Evolutionary conservation across 306 rosid genomes (phyloP).

Genomic region (Albizia julibrissin): DNA sequence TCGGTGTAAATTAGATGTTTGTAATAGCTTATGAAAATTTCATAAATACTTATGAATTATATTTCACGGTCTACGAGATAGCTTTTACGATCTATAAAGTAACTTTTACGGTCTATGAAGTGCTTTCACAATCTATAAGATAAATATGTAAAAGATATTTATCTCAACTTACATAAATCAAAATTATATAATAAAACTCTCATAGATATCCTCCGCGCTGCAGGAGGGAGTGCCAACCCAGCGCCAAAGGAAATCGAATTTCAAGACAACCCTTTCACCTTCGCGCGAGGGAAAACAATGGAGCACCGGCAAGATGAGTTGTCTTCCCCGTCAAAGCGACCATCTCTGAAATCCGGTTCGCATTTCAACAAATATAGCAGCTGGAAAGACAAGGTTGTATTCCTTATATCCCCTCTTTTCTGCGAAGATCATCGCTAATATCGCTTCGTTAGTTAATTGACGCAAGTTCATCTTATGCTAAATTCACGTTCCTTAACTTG

Average conservation of each 20-base stretch:
- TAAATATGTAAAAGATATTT: no score
- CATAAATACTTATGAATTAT: no score
- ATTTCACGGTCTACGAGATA: no score
- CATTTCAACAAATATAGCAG: constrained; percentile 46
- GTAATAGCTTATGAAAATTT: no score
- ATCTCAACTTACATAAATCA: no score
- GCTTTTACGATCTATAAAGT: no score
- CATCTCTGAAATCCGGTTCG: constrained; percentile 54
- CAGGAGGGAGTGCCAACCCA: no score
- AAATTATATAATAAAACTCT: no score
- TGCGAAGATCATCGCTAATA: not conserved
- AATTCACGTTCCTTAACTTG: not conserved
- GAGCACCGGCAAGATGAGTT: not conserved
- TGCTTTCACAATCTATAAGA: no score
- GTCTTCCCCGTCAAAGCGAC: constrained; percentile 10
- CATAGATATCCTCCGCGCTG: no score
- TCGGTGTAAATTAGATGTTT: no score
- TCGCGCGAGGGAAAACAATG: not conserved
- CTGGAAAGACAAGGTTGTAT: constrained; percentile 71
- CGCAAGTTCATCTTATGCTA: not conserved
- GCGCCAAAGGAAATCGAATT: not conserved
- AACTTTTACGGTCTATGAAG: no score
- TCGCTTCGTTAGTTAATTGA: not conserved
- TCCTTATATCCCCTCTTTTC: not conserved
- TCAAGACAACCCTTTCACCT: not conserved